Evolutionary conservation across 768 basidiomycete genomes (phyloP), one percentile per base, ranked within the genome.

Genomic region (Suillus ampliporus): DNA sequence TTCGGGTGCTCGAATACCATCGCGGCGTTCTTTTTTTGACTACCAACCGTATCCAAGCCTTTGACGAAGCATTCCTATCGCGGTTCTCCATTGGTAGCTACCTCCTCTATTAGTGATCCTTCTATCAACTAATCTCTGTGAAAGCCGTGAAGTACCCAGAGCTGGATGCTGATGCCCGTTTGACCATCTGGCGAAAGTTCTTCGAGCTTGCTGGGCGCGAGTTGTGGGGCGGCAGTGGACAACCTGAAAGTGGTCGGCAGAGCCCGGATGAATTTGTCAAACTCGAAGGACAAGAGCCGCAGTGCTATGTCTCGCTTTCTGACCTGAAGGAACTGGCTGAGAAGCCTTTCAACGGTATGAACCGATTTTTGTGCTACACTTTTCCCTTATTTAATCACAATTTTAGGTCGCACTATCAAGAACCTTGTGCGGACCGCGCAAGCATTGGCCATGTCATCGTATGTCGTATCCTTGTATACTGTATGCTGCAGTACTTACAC

Each of bases 21-120:
- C 81, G 84, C 38, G 85, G 84, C 4, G 84, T 86, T 69, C 78
- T 86, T 53, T 86, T 86, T 78, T 76, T 86, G 37, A 86, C 85
- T 43, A 85, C 84, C 26, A 86, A 56, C 26, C 54, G 37, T 56
- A 56, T 56, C 10, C 54, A 56, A 17, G 54, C 54, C 37, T 88
- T 89, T 72, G 88, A 89, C 68, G 85, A 86, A 66, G 89, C 88
- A 8, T 89, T 88, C 82, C 80, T 88, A 57, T 87, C 86, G 14
- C 85, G 87, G 57, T 86, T 87, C 67, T 87, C 87, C 70, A 85
- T 89, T 64, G 86, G 70, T 70, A 21, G 10, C 41, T 57, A 63
- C 46, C 9, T 11, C 47, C 2, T 6, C 15, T 50, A 11, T 21
- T 38, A 9, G 3, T 11, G 13, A 13, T 15, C 28, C 17, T 40